Percentiles rank a stretch among this genome's conserved stretches.
Conservation (phyloP, 169 alveolate species). For the Toxoplasma gondii region DNA sequence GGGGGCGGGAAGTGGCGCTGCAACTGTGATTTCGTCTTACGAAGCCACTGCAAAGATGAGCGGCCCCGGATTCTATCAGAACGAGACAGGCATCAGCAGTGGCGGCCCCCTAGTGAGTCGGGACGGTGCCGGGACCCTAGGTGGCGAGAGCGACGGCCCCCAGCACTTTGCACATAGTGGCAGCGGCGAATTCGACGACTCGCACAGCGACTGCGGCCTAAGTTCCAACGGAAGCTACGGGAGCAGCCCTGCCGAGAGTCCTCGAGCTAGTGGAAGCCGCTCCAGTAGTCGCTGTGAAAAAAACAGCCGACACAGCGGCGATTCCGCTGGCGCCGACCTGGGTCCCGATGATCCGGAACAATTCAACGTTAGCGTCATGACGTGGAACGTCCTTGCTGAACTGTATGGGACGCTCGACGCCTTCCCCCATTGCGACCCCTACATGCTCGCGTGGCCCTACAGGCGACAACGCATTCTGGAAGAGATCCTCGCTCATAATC, state of each 20-base stretch:
- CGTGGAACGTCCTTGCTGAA: conserved; percentile 83
- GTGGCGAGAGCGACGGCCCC: not conserved
- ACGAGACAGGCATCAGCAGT: not conserved
- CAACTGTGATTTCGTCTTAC: not conserved
- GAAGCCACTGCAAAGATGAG: not conserved
- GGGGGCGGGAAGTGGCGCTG: not conserved
- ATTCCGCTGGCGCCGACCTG: not conserved
- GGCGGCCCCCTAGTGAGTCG: not conserved
- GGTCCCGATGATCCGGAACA: not conserved
- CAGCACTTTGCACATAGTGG: not conserved
- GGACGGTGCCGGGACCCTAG: not conserved
- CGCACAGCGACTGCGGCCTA: not conserved
- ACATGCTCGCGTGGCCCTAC: conserved; percentile 82
- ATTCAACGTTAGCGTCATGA: conserved; percentile 74
- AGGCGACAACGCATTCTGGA: conserved; percentile 76
- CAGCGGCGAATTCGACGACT: not conserved
- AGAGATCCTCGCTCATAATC: conserved; percentile 77
- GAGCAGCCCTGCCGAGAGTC: not conserved
- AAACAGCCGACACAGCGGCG: not conserved
- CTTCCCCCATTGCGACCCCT: conserved; percentile 82
- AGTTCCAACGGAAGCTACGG: not conserved
- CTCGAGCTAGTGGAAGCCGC: not conserved
- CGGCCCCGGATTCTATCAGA: not conserved
- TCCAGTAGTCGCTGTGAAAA: not conserved
- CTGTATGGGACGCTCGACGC: conserved; percentile 81